These are phyloP conservation scores for Phytophthora syringae DNA, from an alignment of 352 stramenopile species.

Conservation along the genomic window DNA sequence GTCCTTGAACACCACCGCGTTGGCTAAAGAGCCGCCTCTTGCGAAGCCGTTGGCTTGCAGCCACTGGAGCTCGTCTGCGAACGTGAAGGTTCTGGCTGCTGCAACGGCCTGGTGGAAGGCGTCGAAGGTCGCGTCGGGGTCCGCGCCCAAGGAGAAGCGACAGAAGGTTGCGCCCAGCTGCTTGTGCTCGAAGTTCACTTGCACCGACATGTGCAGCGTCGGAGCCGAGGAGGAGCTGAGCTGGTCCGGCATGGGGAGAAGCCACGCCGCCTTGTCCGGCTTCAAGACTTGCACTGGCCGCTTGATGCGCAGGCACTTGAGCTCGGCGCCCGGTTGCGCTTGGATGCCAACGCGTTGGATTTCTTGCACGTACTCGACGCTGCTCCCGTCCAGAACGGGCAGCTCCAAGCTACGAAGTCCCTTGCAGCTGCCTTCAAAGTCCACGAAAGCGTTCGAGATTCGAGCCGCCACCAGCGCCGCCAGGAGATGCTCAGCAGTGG, in stretches of 20 bases:
- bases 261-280: slow-evolving; percentile 70
- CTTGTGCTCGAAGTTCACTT: slow-evolving; percentile 79
- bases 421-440: slow-evolving; percentile 25
- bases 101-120: slow-evolving; percentile 51
- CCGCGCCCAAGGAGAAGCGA: slow-evolving; percentile 45
- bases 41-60: slow-evolving; percentile 62
- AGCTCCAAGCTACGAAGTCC: slow-evolving; percentile 61
- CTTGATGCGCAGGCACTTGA: slow-evolving; percentile 47
- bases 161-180: slow-evolving; percentile 49
- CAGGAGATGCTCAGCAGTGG: slow-evolving; percentile 77
- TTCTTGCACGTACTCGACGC: slow-evolving; percentile 44
- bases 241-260: slow-evolving; percentile 52
- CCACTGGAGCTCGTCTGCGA: slow-evolving; percentile 72
- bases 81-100: slow-evolving; percentile 72
- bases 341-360: slow-evolving; percentile 48
- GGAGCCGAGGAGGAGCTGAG: slow-evolving; percentile 23
- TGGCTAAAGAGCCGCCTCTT: slow-evolving; percentile 64
- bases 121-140: slow-evolving; percentile 34
- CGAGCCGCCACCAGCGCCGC: slow-evolving; percentile 55
- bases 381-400: slow-evolving; percentile 75
- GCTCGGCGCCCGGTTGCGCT: slow-evolving; percentile 20
- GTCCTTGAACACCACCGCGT: slow-evolving; percentile 66
- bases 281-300: slow-evolving; percentile 65
- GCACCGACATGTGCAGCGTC: slow-evolving; percentile 61
- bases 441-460: slow-evolving; percentile 54